Percentiles rank a stretch among this genome's conserved stretches.
phyloP scores from a whole-genome alignment of 108 stramenopile genomes.

The Chaetoceros muelleri region DNA sequence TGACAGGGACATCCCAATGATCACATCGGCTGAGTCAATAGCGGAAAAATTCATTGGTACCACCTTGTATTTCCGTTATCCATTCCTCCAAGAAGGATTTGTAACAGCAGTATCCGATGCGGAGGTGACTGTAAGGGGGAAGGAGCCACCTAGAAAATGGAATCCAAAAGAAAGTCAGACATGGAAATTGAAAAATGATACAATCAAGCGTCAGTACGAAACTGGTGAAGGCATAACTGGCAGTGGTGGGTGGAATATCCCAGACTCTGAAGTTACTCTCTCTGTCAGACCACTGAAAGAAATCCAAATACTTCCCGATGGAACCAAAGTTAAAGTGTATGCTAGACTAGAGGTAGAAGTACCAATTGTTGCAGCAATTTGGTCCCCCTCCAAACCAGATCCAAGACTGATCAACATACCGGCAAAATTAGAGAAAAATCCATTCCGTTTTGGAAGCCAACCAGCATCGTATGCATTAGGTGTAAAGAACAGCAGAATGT shows the following conservation, averaged over 20 bases:
- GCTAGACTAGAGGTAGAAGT: conserved; percentile 81
- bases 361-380: conserved; percentile 63
- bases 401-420: conserved; percentile 31
- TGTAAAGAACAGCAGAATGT: too few relatives aligned
- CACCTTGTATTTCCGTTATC: conserved; percentile 65
- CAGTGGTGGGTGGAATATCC: conserved; percentile 58
- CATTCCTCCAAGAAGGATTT: conserved; percentile 65
- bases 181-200: conserved; percentile 24
- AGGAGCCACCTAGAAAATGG: conserved; percentile 12
- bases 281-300: conserved; percentile 77
- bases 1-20: conserved; percentile 38
- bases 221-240: conserved; percentile 62
- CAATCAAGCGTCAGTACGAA: conserved; percentile 3
- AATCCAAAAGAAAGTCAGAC: conserved; percentile 18
- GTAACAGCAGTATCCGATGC: conserved; percentile 71
- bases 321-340: conserved; percentile 66
- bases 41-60: conserved; percentile 74
- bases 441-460: conserved; percentile 25
- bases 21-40: conserved; percentile 32
- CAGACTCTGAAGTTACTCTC: conserved; percentile 47
- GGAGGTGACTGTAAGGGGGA: conserved; percentile 39
- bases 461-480: too few relatives aligned
- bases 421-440: conserved; percentile 46
- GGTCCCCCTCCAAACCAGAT: conserved; percentile 40
- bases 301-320: conserved; percentile 48